Base-by-base conservation (phyloP, 2,329 filamentous ascomycete species). In the Claviceps digitariae region DNA sequence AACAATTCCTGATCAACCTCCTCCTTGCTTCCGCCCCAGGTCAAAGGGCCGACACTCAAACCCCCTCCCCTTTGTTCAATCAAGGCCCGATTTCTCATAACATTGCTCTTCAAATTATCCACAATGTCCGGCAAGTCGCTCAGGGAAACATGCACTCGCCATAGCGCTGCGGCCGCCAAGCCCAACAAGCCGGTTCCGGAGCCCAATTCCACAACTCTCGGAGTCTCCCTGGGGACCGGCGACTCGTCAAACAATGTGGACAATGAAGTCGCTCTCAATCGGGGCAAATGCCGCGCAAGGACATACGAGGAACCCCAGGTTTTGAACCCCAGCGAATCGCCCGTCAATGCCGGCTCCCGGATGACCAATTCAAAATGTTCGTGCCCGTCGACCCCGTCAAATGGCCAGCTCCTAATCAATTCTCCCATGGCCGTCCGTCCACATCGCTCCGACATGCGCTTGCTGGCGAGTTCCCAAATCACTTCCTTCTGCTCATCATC, bases 241-340 rank as follows among this genome's bases (percentile, higher is more conserved):
- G 64, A 64, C 53, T 66, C 62, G 41, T 67, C 62, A 17, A 81
- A 68, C 8, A 79, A 59, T 45, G 73, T 69, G 34, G 71, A 71
- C 23, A 81, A 62, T 0, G 71, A 68, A 15, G 67, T 72, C 45
- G 65, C 67, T 8, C 63, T 68, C 41, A 82, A 70, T 13, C 63
- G 63, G 21, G 72, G 72, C 27, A 97, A 77, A 25, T 86, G 81
- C 59, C 81, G 84, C 0, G 91, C 86, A 4, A 97, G 81, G 2
- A 94, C 77, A 63, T 90, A 94, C 0, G 90, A 91, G 0, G 90
- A 91, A 0, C 87, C 88, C 93, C 93, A 97, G 0, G 93, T 98
- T 68, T 98, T 97, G 66, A 94, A 77, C 1, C 93, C 93, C 20
- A 97, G 74, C 55, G 87, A 86, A 67, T 96, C 91, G 7, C 86